Evolutionary conservation across 345 rosid genomes (phyloP).

Genomic region (Cochlearia excelsa): DNA sequence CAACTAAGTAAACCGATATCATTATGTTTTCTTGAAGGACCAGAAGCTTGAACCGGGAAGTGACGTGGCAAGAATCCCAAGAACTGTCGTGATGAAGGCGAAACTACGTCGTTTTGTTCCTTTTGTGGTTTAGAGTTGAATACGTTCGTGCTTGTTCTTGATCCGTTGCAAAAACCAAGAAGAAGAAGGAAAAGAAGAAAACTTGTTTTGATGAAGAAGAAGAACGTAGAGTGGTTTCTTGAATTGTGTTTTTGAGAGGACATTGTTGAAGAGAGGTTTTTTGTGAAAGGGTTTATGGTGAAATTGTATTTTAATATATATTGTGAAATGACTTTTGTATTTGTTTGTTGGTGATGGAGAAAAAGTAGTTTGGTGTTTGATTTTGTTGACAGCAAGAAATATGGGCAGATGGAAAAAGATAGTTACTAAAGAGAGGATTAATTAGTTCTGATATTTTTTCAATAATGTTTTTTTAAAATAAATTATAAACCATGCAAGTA

Average conservation of each 20-base stretch:
- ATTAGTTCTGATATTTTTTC: constrained; percentile 16
- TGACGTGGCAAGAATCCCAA: constrained; percentile 75
- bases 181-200: constrained; percentile 22
- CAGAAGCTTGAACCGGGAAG: constrained; percentile 78
- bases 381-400: constrained; percentile 22
- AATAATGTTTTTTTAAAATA: background rate
- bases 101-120: constrained; percentile 22
- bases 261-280: constrained; percentile 26
- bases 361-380: constrained; percentile 24
- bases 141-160: constrained; percentile 30
- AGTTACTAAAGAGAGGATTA: constrained; percentile 9
- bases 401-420: constrained; percentile 29
- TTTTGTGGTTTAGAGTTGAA: constrained; percentile 25
- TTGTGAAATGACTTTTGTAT: constrained; percentile 1
- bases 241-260: constrained; percentile 13
- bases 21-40: constrained; percentile 93
- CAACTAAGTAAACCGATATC: constrained; percentile 62
- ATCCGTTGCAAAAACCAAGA: constrained; percentile 25
- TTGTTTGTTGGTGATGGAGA: constrained; percentile 28
- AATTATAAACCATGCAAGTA: constrained; percentile 28
- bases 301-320: background rate
- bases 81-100: constrained; percentile 29
- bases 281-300: constrained; percentile 3
- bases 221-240: constrained; percentile 12
- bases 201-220: constrained; percentile 9